A percentile compares a stretch with the other conserved stretches of the same genome.
These are phyloP conservation scores for Lepidopterella palustris DNA, from an alignment of 495 filamentous ascomycete species.

Conservation along the genomic window DNA sequence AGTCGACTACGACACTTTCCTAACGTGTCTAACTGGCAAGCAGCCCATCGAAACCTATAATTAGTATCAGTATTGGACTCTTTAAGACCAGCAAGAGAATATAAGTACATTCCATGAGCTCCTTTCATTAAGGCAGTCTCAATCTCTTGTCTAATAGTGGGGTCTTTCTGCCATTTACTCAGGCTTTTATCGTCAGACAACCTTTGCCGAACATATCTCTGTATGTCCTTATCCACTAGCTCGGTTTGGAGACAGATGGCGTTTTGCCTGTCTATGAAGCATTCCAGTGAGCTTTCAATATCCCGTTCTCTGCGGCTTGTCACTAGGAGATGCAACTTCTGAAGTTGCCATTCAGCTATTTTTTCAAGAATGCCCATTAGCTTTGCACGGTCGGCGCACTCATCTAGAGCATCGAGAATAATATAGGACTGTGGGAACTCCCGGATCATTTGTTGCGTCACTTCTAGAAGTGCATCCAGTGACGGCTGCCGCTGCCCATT, in stretches of 20 bases:
- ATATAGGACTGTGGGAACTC: conserved; percentile 12
- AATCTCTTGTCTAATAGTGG: conserved; percentile 6
- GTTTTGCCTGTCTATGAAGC: not conserved
- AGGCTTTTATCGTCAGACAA: conserved; percentile 8
- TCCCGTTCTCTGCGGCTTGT: conserved; percentile 24
- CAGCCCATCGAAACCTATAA: conserved; percentile 31
- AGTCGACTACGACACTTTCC: conserved; percentile 7
- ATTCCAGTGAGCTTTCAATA: conserved; percentile 15
- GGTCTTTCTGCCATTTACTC: conserved; percentile 12
- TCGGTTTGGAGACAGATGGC: conserved; percentile 13
- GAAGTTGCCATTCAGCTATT: conserved; percentile 5
- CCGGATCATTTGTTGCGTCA: conserved; percentile 4
- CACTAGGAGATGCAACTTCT: conserved; percentile 15
- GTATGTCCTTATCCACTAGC: conserved; percentile 21
- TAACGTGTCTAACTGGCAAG: conserved; percentile 27
- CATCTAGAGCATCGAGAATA: conserved; percentile 26
- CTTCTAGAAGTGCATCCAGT: conserved; percentile 1
- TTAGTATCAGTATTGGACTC: not conserved
- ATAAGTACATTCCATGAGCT: conserved; percentile 21
- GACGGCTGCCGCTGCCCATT: conserved; percentile 18
- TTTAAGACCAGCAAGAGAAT: not conserved
- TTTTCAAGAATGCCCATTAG: conserved; percentile 10
- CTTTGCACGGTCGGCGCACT: conserved; percentile 14
- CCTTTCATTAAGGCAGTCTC: conserved; percentile 11
- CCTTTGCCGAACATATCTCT: conserved; percentile 16